Percentiles rank a stretch among this genome's conserved stretches.
These are phyloP conservation scores for Artomyces pyxidatus DNA, from an alignment of 768 basidiomycete genomes.

Conservation along the genomic window DNA sequence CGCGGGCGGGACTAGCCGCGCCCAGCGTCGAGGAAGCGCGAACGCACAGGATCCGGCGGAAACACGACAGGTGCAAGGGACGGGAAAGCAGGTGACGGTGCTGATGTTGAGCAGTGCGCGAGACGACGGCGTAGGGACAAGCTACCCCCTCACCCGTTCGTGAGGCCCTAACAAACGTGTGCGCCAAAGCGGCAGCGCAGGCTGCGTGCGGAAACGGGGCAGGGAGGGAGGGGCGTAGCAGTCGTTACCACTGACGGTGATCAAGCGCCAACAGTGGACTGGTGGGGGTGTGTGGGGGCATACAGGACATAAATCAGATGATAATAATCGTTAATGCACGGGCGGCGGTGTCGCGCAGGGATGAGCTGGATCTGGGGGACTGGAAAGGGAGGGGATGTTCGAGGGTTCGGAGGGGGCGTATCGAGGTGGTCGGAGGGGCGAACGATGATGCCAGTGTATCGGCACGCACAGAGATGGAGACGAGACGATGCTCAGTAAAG, in stretches of 20 bases:
- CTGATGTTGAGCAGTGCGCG: neutral
- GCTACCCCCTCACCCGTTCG: neutral
- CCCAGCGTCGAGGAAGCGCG: constrained; percentile 14
- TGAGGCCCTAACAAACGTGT: neutral
- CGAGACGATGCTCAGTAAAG: constrained; percentile 77
- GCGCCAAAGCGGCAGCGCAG: constrained; percentile 1
- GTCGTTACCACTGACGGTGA: constrained; percentile 29
- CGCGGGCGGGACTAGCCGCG: constrained; percentile 16
- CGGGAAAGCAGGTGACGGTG: neutral
- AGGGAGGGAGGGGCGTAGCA: constrained; percentile 18
- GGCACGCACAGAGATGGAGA: constrained; percentile 42
- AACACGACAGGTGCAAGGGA: neutral
- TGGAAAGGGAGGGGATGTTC: constrained; percentile 10
- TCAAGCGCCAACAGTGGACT: constrained; percentile 30
- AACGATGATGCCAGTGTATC: constrained; percentile 61
- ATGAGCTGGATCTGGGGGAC: constrained; percentile 10
- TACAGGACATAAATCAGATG: constrained; percentile 17
- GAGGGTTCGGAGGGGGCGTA: constrained; percentile 15
- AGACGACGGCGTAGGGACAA: too few relatives aligned
- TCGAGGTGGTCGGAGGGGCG: constrained; percentile 24
- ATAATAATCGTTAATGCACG: constrained; percentile 17
- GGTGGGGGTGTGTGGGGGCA: constrained; percentile 13
- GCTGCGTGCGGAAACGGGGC: constrained; percentile 10
- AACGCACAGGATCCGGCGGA: neutral
- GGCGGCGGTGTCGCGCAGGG: constrained; percentile 11